These are phyloP conservation scores for Quercus parvula DNA, from an alignment of 306 rosid species.

Conservation along the genomic window DNA sequence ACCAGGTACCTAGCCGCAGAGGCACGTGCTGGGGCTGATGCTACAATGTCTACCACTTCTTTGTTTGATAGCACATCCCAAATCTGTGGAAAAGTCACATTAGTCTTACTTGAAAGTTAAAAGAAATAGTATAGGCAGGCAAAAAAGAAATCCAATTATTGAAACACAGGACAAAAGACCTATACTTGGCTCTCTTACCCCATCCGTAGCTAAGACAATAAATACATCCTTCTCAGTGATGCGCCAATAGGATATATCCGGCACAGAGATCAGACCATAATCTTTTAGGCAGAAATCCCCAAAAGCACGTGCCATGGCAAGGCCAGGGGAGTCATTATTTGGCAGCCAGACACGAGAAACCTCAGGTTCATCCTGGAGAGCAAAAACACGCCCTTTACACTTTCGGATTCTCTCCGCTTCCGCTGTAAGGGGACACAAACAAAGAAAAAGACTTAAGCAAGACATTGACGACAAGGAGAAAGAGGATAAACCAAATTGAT, in stretches of 20 bases:
- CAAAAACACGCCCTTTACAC: conserved; percentile 91
- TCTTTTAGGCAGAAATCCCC: conserved; percentile 99
- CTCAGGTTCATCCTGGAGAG: conserved; percentile 97
- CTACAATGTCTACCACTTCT: conserved; percentile 88
- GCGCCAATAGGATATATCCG: conserved; percentile 68
- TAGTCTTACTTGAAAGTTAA: conserved; percentile 18
- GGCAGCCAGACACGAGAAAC: conserved; percentile 97
- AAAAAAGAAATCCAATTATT: background rate
- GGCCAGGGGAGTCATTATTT: conserved; percentile 90
- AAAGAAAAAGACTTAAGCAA: background rate
- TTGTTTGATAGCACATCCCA: conserved; percentile 98
- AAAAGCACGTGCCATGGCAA: conserved; percentile 99
- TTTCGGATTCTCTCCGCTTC: conserved; percentile 93
- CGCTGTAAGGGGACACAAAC: conserved; percentile 41
- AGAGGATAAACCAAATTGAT: background rate
- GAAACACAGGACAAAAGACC: background rate
- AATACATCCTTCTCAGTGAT: conserved; percentile 78
- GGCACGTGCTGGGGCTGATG: conserved; percentile 58
- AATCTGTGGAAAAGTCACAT: conserved; percentile 41
- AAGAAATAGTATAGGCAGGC: background rate
- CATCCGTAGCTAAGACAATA: conserved; percentile 92
- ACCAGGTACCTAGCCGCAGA: conserved; percentile 79
- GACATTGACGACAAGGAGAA: background rate
- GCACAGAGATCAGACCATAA: conserved; percentile 93
- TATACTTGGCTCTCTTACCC: conserved; percentile 49